Evolutionary conservation across 495 filamentous ascomycete genomes (phyloP).

Genomic region (Letharia lupina): DNA sequence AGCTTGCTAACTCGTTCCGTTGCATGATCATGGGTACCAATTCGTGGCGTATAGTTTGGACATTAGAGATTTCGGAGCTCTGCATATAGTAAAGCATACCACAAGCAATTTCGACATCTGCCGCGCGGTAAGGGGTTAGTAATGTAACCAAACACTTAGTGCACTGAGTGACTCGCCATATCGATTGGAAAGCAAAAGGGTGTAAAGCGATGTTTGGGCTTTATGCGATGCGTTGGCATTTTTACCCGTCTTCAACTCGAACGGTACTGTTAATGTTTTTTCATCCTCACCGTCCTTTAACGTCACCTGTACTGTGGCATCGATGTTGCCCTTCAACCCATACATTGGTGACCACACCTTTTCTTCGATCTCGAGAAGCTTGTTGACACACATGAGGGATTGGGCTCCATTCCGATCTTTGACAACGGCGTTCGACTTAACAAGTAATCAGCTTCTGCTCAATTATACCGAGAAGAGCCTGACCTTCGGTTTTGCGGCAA

Average conservation of each 20-base stretch:
- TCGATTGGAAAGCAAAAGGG: conserved; percentile 81
- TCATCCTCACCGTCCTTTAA: conserved; percentile 56
- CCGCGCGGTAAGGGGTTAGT: conserved; percentile 11
- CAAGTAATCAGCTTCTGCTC: conserved; percentile 17
- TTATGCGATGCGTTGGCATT: conserved; percentile 66
- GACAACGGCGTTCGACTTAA: conserved; percentile 61
- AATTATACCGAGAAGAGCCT: neutral
- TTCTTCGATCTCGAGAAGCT: conserved; percentile 92
- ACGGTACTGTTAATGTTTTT: conserved; percentile 73
- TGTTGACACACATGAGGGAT: conserved; percentile 76
- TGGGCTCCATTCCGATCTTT: conserved; percentile 65
- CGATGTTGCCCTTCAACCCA: conserved; percentile 93
- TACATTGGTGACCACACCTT: conserved; percentile 97
- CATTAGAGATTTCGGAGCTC: conserved; percentile 70
- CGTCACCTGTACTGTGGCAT: conserved; percentile 91
- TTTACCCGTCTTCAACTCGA: conserved; percentile 91
- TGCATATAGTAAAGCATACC: conserved; percentile 95
- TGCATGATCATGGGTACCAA: conserved; percentile 92
- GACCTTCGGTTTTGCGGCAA: conserved; percentile 64
- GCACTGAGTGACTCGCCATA: conserved; percentile 51
- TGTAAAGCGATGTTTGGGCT: conserved; percentile 92
- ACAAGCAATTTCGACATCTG: conserved; percentile 77
- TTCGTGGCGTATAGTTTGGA: conserved; percentile 75
- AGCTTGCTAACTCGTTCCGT: conserved; percentile 81
- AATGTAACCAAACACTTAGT: neutral